These are phyloP conservation scores for Geranomyces variabilis DNA, from an alignment of 192 early-diverging fungal species.

Conservation along the genomic window DNA sequence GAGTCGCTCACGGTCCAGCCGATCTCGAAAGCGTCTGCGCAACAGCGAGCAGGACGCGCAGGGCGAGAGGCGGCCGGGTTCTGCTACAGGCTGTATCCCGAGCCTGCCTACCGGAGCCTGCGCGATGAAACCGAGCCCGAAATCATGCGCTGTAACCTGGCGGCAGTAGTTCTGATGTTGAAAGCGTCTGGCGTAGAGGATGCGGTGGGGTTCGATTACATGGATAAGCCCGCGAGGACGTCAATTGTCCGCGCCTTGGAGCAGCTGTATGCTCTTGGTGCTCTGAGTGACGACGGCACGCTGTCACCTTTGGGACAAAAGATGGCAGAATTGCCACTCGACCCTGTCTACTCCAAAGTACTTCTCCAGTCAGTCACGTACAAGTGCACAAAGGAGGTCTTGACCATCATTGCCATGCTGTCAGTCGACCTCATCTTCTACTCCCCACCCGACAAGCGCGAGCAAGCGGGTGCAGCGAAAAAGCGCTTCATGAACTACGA, in stretches of 20 bases:
- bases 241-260: slow-evolving; percentile 82
- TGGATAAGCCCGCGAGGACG: slow-evolving; percentile 84
- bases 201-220: slow-evolving; percentile 90
- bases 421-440: slow-evolving; percentile 92
- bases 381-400: slow-evolving; percentile 84
- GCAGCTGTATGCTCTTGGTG: slow-evolving; percentile 85
- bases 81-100: slow-evolving; percentile 93
- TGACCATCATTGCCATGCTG: slow-evolving; percentile 87
- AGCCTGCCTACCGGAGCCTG: slow-evolving; percentile 74
- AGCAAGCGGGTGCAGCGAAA: slow-evolving; percentile 79
- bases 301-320: slow-evolving; percentile 76
- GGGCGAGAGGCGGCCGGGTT: slow-evolving; percentile 91
- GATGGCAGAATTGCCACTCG: slow-evolving; percentile 87
- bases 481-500: slow-evolving; percentile 80
- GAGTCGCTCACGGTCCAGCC: slow-evolving; percentile 86
- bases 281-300: slow-evolving; percentile 78
- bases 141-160: slow-evolving; percentile 91
- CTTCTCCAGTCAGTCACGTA: slow-evolving; percentile 74
- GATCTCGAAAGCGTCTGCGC: slow-evolving; percentile 87
- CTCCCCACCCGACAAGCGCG: slow-evolving; percentile 80
- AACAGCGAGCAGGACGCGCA: slow-evolving; percentile 92
- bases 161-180: slow-evolving; percentile 81
- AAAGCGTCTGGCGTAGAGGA: slow-evolving; percentile 92
- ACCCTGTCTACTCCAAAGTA: slow-evolving; percentile 87
- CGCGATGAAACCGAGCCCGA: slow-evolving; percentile 85